Percentiles rank a stretch among this genome's conserved stretches.
phyloP scores from a whole-genome alignment of 495 filamentous ascomycete species.

The Penicillium chermesinum region DNA sequence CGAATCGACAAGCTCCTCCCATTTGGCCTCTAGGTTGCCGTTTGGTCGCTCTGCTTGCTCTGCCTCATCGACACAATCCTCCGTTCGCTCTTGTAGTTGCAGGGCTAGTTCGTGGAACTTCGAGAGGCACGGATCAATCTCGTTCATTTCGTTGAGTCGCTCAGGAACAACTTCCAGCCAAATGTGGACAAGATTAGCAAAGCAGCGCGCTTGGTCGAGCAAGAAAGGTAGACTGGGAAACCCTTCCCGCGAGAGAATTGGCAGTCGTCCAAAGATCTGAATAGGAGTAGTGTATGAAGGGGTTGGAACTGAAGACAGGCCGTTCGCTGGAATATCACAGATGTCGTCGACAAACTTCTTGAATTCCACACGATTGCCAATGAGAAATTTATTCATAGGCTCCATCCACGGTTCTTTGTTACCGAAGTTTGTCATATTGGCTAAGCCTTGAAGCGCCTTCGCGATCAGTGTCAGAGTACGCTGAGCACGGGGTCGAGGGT shows the following conservation, averaged over 20 bases:
- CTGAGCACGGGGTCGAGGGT: slow-evolving; percentile 80
- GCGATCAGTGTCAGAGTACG: slow-evolving; percentile 90
- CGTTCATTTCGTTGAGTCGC: slow-evolving; percentile 30
- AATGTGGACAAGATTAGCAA: slow-evolving; percentile 78
- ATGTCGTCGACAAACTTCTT: slow-evolving; percentile 83
- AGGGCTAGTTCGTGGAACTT: slow-evolving; percentile 75
- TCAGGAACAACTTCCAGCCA: slow-evolving; percentile 65
- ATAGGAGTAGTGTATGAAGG: slow-evolving; percentile 91
- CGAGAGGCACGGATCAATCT: slow-evolving; percentile 33
- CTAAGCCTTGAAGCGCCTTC: slow-evolving; percentile 91
- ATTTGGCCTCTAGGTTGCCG: slow-evolving; percentile 54
- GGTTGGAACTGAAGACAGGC: slow-evolving; percentile 58
- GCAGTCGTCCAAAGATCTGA: slow-evolving; percentile 80
- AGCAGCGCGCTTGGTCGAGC: slow-evolving; percentile 84
- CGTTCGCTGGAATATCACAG: slow-evolving; percentile 73
- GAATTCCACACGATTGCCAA: slow-evolving; percentile 55
- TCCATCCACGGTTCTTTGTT: slow-evolving; percentile 99
- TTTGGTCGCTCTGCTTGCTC: slow-evolving; percentile 66
- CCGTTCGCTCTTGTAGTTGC: slow-evolving; percentile 64
- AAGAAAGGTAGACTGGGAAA: slow-evolving; percentile 94
- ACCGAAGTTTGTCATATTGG: slow-evolving; percentile 89
- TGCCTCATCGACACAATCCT: slow-evolving; percentile 62
- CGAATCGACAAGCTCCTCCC: slow-evolving; percentile 72
- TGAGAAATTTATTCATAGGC: slow-evolving; percentile 76
- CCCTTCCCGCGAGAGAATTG: slow-evolving; percentile 78